Percentiles rank a stretch among this genome's conserved stretches.
Conservation (phyloP, 2,329 filamentous ascomycete genomes). For the Aspergillus piperis region DNA sequence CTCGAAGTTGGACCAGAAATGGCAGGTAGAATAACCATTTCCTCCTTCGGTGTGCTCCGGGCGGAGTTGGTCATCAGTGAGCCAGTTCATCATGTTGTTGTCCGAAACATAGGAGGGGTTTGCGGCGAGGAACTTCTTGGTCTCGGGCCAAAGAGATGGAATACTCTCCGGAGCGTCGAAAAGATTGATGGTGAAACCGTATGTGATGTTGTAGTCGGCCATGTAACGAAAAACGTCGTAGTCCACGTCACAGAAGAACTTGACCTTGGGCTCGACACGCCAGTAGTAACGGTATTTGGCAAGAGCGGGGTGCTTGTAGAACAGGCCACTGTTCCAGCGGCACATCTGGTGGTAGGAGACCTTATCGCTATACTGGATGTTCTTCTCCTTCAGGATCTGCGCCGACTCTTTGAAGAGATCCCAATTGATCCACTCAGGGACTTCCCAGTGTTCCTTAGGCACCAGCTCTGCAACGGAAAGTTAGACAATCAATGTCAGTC, state of each 20-base stretch:
- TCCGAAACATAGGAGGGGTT: constrained; percentile 78
- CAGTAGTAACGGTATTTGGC: constrained; percentile 87
- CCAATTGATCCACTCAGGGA: constrained; percentile 87
- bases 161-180: constrained; percentile 90
- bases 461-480: constrained; percentile 67
- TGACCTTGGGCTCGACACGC: constrained; percentile 97
- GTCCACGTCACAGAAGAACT: constrained; percentile 98
- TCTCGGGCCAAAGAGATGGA: constrained; percentile 91
- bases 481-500: neutral
- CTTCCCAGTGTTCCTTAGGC: constrained; percentile 91
- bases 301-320: constrained; percentile 93
- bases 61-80: constrained; percentile 74
- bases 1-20: constrained; percentile 99
- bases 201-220: constrained; percentile 97
- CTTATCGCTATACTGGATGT: constrained; percentile 87
- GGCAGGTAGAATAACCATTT: constrained; percentile 94
- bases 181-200: constrained; percentile 96
- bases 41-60: constrained; percentile 79
- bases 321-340: constrained; percentile 96
- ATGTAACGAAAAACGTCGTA: constrained; percentile 99
- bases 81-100: constrained; percentile 85
- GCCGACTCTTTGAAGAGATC: constrained; percentile 84
- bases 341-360: constrained; percentile 98
- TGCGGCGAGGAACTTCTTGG: constrained; percentile 81
- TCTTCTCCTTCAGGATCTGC: constrained; percentile 75